Evolutionary conservation across 1,284 basidiomycete genomes (phyloP), one percentile per base, ranked within the genome.

Genomic region (Meira nashicola): DNA sequence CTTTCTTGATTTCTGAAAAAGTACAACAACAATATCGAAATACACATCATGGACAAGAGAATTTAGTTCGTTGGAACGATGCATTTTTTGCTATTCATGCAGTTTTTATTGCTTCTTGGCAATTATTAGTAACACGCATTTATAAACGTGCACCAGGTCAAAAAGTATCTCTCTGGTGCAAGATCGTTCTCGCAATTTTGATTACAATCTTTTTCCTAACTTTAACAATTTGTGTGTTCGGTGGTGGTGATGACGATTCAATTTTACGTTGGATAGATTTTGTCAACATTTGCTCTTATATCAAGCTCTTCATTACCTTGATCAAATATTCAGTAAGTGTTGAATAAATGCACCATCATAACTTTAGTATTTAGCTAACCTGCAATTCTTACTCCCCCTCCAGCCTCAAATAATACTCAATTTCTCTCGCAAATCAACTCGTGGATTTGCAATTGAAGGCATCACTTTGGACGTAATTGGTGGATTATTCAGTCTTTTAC

Each of bases 381-480:
- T 58, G 37, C 33, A n/a, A 15, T 25, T 9, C 55, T 15, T 49
- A 52, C 40, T 38, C 28, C 28, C 3, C 3, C 28, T 48, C 38
- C 55, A 33, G 2, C 67, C 65, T 10, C 68, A 80, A 62, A 76
- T 78, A 12, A 61, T 54, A 25, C 59, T 80, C 37, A 81, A 81
- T 51, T 71, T 58, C 21, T 47, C 62, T 15, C 66, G 80, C 1
- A 74, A 77, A 59, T 73, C 67, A 11, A 79, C 80, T 0, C 66
- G 67, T 6, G 80, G 80, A 1, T 81, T 79, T 69, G 70, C 66
- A 11, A 79, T 81, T 39, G 68, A 72, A 46, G 80, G 79, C 59
- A 77, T 81, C 38, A 37, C 80, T 3, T 65, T 81, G 15, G 80
- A 81, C 33, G 60, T 78, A 0, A 67, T 68, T 0, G 80, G 80